Evolutionary conservation across 805 yeast genomes (phyloP), one percentile per base, ranked within the genome.

Genomic region (Candida qinlingensis): DNA sequence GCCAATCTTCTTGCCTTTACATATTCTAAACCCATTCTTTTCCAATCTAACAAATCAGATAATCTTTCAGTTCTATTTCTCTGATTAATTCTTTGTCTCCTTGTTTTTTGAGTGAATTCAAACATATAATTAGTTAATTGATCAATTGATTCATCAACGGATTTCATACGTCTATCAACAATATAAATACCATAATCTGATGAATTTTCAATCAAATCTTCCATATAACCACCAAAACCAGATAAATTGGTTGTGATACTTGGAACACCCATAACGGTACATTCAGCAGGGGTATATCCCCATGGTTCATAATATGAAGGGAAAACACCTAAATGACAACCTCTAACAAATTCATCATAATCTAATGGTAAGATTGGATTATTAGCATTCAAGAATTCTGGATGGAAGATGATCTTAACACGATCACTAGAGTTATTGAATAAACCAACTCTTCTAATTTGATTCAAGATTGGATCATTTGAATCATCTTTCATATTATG

Each of bases 201-300:
- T 19, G 97, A 85, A 60, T 88, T 87, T 65, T 92, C 97, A 65
- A 92, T 92, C 54, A 92, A 75, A 66, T 92, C 97, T 70, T 92
- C 99, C 98, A 92, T 92, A 71, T 92, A 92, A 56, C 98, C 95
- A 44, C 99, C 99, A 64, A 92, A 92, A 1, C 99, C 99, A 3
- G 97, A 88, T 51, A 92, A 72, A 66, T 92, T 92, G 39, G 99
- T 92, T 9, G 99, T 92, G 61, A 92, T 87, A 6, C 97, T 88
- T 13, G 99, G 99, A 51, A 94, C 96, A 48, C 99, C 99, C 99
- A 92, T 92, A 27, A 94, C 99, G 0, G 99, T 92, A 73, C 99
- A 94, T 67, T 92, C 99, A 7, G 98, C 98, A 4, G 99, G 99
- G 3, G 99, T 92, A 68, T 92, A 92, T 37, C 99, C 99, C 99